Percentiles rank a stretch among this genome's conserved stretches.
Evolutionary conservation across 495 filamentous ascomycete species (phyloP).

Genomic region (Halenospora varia): DNA sequence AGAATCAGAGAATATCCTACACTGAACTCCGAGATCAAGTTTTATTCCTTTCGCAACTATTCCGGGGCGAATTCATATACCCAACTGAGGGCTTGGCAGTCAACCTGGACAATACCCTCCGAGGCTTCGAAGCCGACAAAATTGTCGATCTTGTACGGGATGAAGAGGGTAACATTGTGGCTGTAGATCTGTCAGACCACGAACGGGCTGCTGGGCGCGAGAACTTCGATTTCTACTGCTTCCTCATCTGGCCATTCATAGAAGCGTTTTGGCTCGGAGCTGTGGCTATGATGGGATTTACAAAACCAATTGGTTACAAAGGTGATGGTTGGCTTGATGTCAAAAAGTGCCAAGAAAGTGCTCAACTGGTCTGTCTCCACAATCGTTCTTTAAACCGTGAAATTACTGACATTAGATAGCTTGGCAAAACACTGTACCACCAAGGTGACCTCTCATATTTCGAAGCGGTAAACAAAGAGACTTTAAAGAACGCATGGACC

Average conservation of each 20-base stretch:
- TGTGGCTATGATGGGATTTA: slow-evolving; percentile 79
- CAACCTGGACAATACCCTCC: slow-evolving; percentile 77
- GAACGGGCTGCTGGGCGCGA: slow-evolving; percentile 79
- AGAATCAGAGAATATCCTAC: slow-evolving; percentile 75
- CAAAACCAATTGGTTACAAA: slow-evolving; percentile 58
- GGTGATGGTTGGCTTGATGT: slow-evolving; percentile 73
- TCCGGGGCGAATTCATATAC: slow-evolving; percentile 96
- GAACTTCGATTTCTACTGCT: slow-evolving; percentile 98
- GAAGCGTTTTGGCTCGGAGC: slow-evolving; percentile 89
- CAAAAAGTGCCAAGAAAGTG: slow-evolving; percentile 72
- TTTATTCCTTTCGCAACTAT: slow-evolving; percentile 83
- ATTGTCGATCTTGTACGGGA: slow-evolving; percentile 69
- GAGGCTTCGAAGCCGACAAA: slow-evolving; percentile 70
- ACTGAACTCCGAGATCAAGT: slow-evolving; percentile 69
- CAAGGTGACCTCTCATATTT: slow-evolving; percentile 96
- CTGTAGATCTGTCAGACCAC: slow-evolving; percentile 66
- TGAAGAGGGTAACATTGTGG: slow-evolving; percentile 48
- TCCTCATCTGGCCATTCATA: slow-evolving; percentile 96
- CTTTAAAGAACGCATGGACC: slow-evolving; percentile 85
- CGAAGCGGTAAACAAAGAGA: slow-evolving; percentile 97
- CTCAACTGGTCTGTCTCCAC: slow-evolving; percentile 63
- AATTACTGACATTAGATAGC: slow-evolving; percentile 41
- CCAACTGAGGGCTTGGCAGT: slow-evolving; percentile 73
- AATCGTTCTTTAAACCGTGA: not conserved
- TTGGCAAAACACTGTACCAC: slow-evolving; percentile 96